Base-by-base conservation (phyloP, 768 basidiomycete species). In the Hysterangium stoloniferum region DNA sequence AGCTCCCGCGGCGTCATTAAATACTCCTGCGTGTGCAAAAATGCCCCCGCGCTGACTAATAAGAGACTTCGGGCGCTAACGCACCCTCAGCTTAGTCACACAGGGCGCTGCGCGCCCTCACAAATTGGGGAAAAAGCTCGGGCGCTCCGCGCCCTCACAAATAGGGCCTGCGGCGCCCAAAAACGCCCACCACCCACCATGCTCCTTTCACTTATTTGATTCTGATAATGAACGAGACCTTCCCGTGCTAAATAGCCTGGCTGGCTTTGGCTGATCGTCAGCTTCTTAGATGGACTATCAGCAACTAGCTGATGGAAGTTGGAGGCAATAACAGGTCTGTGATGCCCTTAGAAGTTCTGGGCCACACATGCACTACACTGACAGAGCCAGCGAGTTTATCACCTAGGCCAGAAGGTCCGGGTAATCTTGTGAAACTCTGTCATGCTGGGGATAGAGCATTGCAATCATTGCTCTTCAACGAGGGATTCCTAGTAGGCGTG, bases 191-290 rank as follows among this genome's bases (percentile, higher is more conserved):
- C n/a, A n/a, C n/a, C n/a, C n/a, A n/a, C n/a, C n/a, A n/a, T n/a
- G n/a, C n/a, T n/a, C n/a, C n/a, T n/a, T n/a, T n/a, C n/a, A n/a
- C n/a, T n/a, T n/a, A n/a, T n/a, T 86, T 87, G 86, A 88, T 86
- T 86, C 82, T 79, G 84, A 87, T 86, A 86, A 86, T 79, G 80
- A 87, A 85, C 78, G 83, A 87, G 84, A 87, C 85, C 82, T 84
- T 84, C 80, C 82, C 82, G 82, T 85, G 83, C 85, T 86, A 84
- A 86, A 85, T 87, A 86, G 84, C 75, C 82, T 73, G 79, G 77
- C 75, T 68, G 77, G 74, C 80, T 78, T 77, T 74, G 57, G 82
- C 76, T 80, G 79, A 79, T 76, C 75, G 73, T 70, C 60, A 77
- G 75, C 82, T 84, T 86, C 82, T 85, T 84, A 84, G 80, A 84